Base-by-base conservation (phyloP, 2,329 filamentous ascomycete genomes). In the Aspergillus eucalypticola region DNA sequence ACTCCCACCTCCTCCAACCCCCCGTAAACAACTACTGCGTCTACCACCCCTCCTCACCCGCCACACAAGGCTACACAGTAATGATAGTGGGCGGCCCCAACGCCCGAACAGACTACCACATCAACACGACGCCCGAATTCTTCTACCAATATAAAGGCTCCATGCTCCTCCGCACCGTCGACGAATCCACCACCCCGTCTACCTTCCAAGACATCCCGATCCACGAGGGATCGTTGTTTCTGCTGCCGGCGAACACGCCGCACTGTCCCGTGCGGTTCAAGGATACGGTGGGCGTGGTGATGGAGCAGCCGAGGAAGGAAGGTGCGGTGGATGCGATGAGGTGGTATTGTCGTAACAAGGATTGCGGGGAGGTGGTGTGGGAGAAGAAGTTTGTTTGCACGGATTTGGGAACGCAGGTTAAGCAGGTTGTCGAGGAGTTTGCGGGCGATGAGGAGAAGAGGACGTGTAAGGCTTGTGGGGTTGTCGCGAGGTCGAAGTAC, bases 1-100 rank as follows among this genome's bases (percentile, higher is more conserved):
- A 98, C 78, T 89, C 90, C 0, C 93, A 98, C 75, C 88, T 98
- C 63, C 86, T 97, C 60, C 87, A 96, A 76, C 95, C 95, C 0
- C 95, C 95, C 1, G 88, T 98, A 72, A 97, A 97, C 81, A 98
- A 98, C 81, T 96, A 95, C 82, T 97, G 93, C 80, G 91, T 98
- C 71, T 96, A 96, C 81, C 90, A 96, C 74, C 73, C 75, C 3
- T 75, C 76, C 41, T 74, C 72, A 5, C 71, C 73, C 82, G 91
- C 94, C 66, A 95, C 97, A 63, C 90, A 93, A 72, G 95, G 95
- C 29, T 93, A 96, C 75, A 98, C 97, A 72, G 92, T 93, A 64
- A 81, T 81, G 90, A 92, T 96, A 69, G 93, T 99, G 64, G 95
- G 95, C 74, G 95, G 95, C 11, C 95, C 95, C 71, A 98, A 98